These are phyloP conservation scores for Exserohilum rostratum DNA, from an alignment of 2,329 filamentous ascomycete genomes.

Conservation along the genomic window DNA sequence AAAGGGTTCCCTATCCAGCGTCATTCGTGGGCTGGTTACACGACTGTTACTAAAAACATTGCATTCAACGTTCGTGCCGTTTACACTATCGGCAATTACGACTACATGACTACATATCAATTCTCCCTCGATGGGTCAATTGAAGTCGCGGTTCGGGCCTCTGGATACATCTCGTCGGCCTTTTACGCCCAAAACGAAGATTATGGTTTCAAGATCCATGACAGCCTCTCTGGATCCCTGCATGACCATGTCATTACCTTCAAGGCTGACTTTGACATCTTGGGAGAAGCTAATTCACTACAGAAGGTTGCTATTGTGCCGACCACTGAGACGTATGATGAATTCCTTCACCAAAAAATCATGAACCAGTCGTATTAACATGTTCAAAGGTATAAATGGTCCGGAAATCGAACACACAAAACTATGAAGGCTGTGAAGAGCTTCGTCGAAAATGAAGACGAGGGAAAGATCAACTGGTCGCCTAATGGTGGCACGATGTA, in stretches of 20 bases:
- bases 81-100: not conserved
- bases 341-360: not conserved
- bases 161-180: not conserved
- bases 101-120: slow-evolving; percentile 1
- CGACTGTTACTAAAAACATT: not conserved
- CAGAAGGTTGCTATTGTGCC: not conserved
- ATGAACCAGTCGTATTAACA: not conserved
- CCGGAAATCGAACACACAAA: not conserved
- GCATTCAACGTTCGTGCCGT: not conserved
- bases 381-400: not conserved
- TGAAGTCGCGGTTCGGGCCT: not conserved
- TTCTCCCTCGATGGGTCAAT: not conserved
- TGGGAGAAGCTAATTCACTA: not conserved
- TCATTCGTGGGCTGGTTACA: not conserved
- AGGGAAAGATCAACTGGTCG: not conserved
- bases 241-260: slow-evolving; percentile 1
- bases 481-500: not conserved
- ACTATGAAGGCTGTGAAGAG: not conserved
- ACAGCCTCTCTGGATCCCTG: not conserved
- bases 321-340: not conserved
- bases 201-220: slow-evolving; percentile 1
- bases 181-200: not conserved
- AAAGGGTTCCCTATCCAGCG: slow-evolving; percentile 1
- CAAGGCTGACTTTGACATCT: not conserved
- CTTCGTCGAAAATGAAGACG: not conserved